phyloP scores from a whole-genome alignment of 1,139 yeast species.

The Hyphopichia wangnamkhiaoensis region DNA sequence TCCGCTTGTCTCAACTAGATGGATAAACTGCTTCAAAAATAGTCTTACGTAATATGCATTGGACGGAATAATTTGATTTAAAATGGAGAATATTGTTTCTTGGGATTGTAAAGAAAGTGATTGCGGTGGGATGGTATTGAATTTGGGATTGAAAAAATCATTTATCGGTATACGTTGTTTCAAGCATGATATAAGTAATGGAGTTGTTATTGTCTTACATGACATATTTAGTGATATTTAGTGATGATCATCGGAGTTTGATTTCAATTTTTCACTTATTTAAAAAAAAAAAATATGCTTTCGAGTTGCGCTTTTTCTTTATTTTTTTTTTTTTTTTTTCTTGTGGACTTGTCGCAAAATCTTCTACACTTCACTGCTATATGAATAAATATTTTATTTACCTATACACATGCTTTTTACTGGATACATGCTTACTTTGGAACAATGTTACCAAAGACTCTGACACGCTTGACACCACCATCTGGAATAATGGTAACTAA shows the following conservation, averaged over 20 bases:
- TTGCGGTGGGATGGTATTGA: conserved; percentile 5
- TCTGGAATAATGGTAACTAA: conserved; percentile 86
- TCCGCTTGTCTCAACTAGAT: conserved; percentile 28
- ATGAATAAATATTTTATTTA: background rate
- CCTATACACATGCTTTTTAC: background rate
- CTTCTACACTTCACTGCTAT: too few relatives aligned
- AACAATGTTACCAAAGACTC: conserved; percentile 68
- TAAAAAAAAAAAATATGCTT: too few relatives aligned
- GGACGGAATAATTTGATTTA: conserved; percentile 18
- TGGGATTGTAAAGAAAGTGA: conserved; percentile 15
- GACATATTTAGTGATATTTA: background rate
- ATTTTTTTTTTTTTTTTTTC: background rate
- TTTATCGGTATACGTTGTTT: conserved; percentile 18
- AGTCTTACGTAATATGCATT: conserved; percentile 55
- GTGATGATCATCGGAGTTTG: background rate
- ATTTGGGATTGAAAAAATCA: conserved; percentile 13
- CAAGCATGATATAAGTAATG: conserved; percentile 9
- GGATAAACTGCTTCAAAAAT: conserved; percentile 44
- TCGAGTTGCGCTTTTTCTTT: background rate
- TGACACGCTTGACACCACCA: conserved; percentile 90
- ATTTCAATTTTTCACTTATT: background rate
- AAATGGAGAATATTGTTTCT: conserved; percentile 14
- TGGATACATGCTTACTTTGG: conserved; percentile 5
- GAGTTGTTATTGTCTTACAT: background rate
- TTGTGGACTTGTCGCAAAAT: background rate